Conservation (phyloP, 164 flowering plant genomes). For the Vitis amurensis region DNA sequence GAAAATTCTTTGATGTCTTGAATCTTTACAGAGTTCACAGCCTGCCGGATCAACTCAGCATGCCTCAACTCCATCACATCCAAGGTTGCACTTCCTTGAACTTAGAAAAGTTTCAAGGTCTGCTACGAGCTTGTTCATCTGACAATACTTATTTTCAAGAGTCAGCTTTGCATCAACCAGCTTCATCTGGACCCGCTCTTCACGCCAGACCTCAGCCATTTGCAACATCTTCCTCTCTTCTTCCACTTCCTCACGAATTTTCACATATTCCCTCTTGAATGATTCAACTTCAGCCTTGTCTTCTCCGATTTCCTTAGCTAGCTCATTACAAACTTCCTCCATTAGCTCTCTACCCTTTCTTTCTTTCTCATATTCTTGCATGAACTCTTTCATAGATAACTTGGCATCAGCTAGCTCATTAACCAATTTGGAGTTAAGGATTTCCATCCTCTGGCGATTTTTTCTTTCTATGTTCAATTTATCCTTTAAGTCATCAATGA, state of each 20-base stretch:
- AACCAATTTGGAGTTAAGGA: conserved; percentile 78
- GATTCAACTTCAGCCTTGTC: conserved; percentile 67
- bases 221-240: conserved; percentile 85
- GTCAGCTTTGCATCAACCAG: conserved; percentile 67
- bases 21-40: conserved; percentile 46
- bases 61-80: conserved; percentile 40
- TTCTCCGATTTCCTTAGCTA: conserved; percentile 74
- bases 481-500: conserved; percentile 67
- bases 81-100: conserved; percentile 23
- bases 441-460: conserved; percentile 75
- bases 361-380: conserved; percentile 92
- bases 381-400: conserved; percentile 59
- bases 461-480: conserved; percentile 77
- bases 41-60: conserved; percentile 44
- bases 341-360: conserved; percentile 64
- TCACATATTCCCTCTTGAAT: conserved; percentile 53
- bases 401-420: conserved; percentile 80
- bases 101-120: conserved; percentile 49
- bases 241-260: conserved; percentile 61
- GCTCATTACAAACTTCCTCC: conserved; percentile 79
- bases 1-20: conserved; percentile 50
- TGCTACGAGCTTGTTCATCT: conserved; percentile 49
- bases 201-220: conserved; percentile 89
- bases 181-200: conserved; percentile 85
- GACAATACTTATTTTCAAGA: conserved; percentile 55